Conservation (phyloP, 106 monocot genomes). For the Allium fistulosum region DNA sequence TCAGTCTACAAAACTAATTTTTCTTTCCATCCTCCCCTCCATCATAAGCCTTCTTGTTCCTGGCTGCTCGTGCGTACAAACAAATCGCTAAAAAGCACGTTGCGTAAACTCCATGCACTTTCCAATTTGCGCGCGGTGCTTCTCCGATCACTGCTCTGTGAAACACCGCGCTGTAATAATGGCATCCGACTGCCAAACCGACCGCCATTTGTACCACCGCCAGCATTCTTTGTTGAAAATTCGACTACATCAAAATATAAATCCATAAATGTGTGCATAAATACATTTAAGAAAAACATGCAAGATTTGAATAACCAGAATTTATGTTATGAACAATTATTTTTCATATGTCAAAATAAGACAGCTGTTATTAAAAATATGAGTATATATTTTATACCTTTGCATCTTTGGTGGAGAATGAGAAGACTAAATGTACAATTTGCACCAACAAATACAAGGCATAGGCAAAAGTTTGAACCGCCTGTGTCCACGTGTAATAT, state of each 20-base stretch:
- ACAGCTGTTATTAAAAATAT: no score
- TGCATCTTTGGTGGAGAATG: conserved; percentile 14
- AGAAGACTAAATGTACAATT: conserved; percentile 34
- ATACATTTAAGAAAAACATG: no score
- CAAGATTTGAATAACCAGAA: no score
- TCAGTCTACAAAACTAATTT: conserved; percentile 21
- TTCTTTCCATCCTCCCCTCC: conserved; percentile 56
- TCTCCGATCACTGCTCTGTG: conserved; percentile 72
- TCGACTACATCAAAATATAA: no score
- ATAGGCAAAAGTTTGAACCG: conserved; percentile 63
- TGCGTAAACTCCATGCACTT: conserved; percentile 66
- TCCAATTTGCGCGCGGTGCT: conserved; percentile 73
- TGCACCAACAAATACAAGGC: conserved; percentile 45
- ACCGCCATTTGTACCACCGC: conserved; percentile 36
- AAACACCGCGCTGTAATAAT: conserved; percentile 81
- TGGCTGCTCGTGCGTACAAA: conserved; percentile 40
- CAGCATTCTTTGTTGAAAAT: not conserved
- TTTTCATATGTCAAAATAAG: no score
- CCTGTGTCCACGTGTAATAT: conserved; percentile 66
- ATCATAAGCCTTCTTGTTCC: conserved; percentile 59
- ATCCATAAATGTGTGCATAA: no score
- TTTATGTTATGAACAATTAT: no score
- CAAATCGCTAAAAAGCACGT: conserved; percentile 63
- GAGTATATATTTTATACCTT: conserved; percentile 5
- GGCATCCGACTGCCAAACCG: conserved; percentile 64